phyloP scores from a whole-genome alignment of 73 alveolate species.

The Paramecium caudatum region DNA sequence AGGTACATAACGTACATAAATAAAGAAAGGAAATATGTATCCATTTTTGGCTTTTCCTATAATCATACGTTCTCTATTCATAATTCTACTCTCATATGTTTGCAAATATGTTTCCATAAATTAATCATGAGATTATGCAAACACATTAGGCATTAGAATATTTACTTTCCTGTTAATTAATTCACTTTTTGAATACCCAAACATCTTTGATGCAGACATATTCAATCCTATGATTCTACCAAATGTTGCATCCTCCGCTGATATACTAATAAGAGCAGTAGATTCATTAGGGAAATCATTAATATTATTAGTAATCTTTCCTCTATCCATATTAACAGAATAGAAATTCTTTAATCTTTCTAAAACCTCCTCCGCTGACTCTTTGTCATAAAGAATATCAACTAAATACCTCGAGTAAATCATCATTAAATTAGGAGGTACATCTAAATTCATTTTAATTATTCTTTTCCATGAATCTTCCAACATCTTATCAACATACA shows the following conservation, averaged over 20 bases:
- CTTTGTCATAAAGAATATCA: constrained; percentile 72
- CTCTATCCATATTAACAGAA: constrained; percentile 71
- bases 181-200: constrained; percentile 76
- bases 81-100: constrained; percentile 68
- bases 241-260: constrained; percentile 75
- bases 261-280: constrained; percentile 70
- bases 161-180: constrained; percentile 70
- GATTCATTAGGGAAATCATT: constrained; percentile 77
- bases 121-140: constrained; percentile 73
- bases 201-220: constrained; percentile 72
- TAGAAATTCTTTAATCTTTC: constrained; percentile 67
- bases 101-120: constrained; percentile 73
- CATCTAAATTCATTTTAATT: constrained; percentile 67
- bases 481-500: constrained; percentile 62
- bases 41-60: constrained; percentile 77
- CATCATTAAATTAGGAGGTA: constrained; percentile 75
- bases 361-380: constrained; percentile 57
- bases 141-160: constrained; percentile 71
- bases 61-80: constrained; percentile 72
- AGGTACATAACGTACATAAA: constrained; percentile 75
- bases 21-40: constrained; percentile 71
- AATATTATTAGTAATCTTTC: constrained; percentile 72
- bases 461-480: constrained; percentile 70
- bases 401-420: constrained; percentile 67
- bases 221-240: constrained; percentile 74